Base-by-base conservation (phyloP, 176 grass and related monocot genomes). In the Lolium perenne region DNA sequence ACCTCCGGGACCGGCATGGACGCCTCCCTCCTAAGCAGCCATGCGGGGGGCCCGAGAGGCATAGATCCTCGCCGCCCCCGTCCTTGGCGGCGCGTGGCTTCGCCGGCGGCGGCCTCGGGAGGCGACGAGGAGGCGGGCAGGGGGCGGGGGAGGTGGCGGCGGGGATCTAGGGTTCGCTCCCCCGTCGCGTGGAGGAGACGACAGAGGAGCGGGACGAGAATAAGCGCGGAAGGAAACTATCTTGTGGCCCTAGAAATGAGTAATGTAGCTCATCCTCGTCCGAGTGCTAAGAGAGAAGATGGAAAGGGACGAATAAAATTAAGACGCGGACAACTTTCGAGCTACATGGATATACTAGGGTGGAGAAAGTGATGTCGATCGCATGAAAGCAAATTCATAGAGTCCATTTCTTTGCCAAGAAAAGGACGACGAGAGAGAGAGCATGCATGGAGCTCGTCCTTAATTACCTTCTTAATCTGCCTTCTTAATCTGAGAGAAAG, bases 331-430 rank as follows among this genome's bases (percentile, higher is more conserved):
- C 72, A 75, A 25, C 85, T 91, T 84, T 90, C 88, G 1, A 12
- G 21, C 47, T 60, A 76, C 84, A 76, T 38, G 76, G 25, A 87
- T 80, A 91, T 87, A 84, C 84, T 79, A 67, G 65, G 18, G 38
- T 43, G 74, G 61, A 51, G 81, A 91, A 81, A 87, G 81, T 84
- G 85, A 91, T 62, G 76, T 60, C 68, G 43, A 77, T 80, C 41
- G 29, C 85, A 54, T 80, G 85, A 87, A 87, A 84, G 76, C 60
- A 62, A 75, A 35, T 53, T 83, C 50, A 76, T 57, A 38, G 18
- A 10, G 6, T 16, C 67, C 18, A 61, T 59, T 82, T 74, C 57
- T 79, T 74, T 59, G 67, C 23, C 4, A 18, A 7, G 66, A 67
- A 86, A 87, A 80, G 38, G 80, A 62, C 61, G 57, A 90, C n/a